Evolutionary conservation across 257 asterid species (phyloP).

Genomic region (Thymus mandschuricus): DNA sequence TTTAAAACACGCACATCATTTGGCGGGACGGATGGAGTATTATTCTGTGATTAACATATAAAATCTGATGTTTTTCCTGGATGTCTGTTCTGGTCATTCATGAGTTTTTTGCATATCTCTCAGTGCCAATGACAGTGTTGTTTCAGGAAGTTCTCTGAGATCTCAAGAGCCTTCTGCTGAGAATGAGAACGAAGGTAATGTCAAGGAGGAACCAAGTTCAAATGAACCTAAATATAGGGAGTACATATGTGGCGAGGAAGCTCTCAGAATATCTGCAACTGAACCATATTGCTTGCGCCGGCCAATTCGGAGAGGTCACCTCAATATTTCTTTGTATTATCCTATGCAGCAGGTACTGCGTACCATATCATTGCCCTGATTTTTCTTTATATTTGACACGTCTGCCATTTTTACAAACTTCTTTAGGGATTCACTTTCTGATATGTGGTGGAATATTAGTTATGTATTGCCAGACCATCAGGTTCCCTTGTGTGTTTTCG

Average conservation of each 20-base stretch:
- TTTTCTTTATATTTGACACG: slow-evolving; percentile 16
- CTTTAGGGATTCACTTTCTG: slow-evolving; percentile 12
- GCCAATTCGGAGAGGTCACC: slow-evolving; percentile 97
- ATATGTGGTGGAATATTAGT: slow-evolving; percentile 23
- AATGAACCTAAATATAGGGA: slow-evolving; percentile 62
- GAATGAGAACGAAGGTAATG: slow-evolving; percentile 52
- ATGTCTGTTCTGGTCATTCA: not conserved
- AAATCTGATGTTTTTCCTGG: slow-evolving; percentile 23
- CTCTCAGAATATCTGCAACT: slow-evolving; percentile 70
- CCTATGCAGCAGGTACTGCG: slow-evolving; percentile 82
- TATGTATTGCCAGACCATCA: slow-evolving; percentile 13
- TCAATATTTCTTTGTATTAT: slow-evolving; percentile 84
- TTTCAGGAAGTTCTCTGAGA: slow-evolving; percentile 48
- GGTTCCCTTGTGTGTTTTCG: slow-evolving; percentile 5
- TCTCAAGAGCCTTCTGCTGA: slow-evolving; percentile 45
- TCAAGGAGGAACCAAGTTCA: slow-evolving; percentile 48
- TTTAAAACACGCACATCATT: no score
- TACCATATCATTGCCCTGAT: slow-evolving; percentile 8
- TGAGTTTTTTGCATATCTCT: slow-evolving; percentile 16
- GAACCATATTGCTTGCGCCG: slow-evolving; percentile 94
- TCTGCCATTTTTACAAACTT: slow-evolving; percentile 19
- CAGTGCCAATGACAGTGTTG: slow-evolving; percentile 31
- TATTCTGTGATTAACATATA: slow-evolving; percentile 12
- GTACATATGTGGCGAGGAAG: slow-evolving; percentile 92
- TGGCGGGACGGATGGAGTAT: no score